Conservation (phyloP, 257 asterid species). For the Solanum clarkiae region DNA sequence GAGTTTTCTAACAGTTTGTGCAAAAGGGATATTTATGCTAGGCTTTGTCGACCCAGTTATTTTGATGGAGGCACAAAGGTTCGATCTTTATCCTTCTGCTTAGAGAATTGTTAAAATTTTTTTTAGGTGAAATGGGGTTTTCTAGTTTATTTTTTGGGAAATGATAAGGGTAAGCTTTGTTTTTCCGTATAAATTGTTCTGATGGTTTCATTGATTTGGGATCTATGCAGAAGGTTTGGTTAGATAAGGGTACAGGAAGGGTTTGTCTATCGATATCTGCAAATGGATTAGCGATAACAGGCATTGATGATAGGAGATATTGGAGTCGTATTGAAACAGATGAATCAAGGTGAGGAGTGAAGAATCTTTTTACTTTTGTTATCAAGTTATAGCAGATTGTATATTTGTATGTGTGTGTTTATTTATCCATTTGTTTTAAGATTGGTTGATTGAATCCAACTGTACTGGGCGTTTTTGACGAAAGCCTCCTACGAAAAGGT, state of each 20-base stretch:
- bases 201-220: slow-evolving; percentile 2
- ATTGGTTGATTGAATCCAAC: slow-evolving; percentile 10
- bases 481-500: slow-evolving; percentile 2
- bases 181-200: background rate
- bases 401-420: background rate
- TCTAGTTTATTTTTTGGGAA: background rate
- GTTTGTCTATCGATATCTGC: slow-evolving; percentile 60
- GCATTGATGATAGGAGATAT: slow-evolving; percentile 86
- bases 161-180: background rate
- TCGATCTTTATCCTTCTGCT: background rate
- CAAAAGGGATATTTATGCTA: slow-evolving; percentile 47
- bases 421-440: background rate
- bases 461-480: background rate
- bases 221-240: slow-evolving; percentile 72
- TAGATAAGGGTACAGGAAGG: slow-evolving; percentile 61
- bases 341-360: slow-evolving; percentile 67
- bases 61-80: slow-evolving; percentile 82
- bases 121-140: background rate
- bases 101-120: no score
- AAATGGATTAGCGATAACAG: slow-evolving; percentile 65
- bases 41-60: slow-evolving; percentile 43
- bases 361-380: background rate
- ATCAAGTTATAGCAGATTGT: background rate
- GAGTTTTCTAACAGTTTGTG: slow-evolving; percentile 18
- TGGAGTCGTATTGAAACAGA: slow-evolving; percentile 77